Evolutionary conservation across 345 rosid species (phyloP).

Genomic region (Eutrema yunnanense): DNA sequence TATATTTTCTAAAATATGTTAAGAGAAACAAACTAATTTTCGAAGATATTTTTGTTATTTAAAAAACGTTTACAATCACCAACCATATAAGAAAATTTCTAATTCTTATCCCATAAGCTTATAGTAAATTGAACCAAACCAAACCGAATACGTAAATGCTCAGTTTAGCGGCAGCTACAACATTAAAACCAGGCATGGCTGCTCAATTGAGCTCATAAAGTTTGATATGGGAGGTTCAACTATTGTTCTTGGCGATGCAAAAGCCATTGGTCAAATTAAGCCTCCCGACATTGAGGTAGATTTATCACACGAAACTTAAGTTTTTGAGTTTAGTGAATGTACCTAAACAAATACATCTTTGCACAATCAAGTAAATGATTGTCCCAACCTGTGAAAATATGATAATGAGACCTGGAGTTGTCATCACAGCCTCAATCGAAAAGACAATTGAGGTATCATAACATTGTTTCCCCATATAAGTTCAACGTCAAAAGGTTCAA

Average conservation of each 20-base stretch:
- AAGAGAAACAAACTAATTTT: no score
- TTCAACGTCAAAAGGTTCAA: neutral
- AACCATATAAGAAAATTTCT: no score
- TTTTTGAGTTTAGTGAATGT: neutral
- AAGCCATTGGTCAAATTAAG: conserved; percentile 84
- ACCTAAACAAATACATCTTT: neutral
- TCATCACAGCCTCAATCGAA: conserved; percentile 90
- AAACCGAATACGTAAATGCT: no score
- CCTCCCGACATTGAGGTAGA: conserved; percentile 87
- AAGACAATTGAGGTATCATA: conserved; percentile 79
- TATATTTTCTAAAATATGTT: no score
- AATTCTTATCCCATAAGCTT: no score
- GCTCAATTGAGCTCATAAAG: conserved; percentile 83
- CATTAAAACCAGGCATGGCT: conserved; percentile 87
- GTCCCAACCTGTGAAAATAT: conserved; percentile 98
- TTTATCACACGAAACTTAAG: neutral
- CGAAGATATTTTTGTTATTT: no score
- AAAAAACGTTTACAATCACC: no score
- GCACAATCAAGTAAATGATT: conserved; percentile 61
- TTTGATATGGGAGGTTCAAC: conserved; percentile 95
- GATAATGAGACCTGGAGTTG: conserved; percentile 99
- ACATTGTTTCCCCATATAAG: neutral
- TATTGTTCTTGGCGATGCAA: conserved; percentile 93
- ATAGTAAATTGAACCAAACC: no score
- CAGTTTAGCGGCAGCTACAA: conserved; percentile 95